Base-by-base conservation (phyloP, 2,329 filamentous ascomycete genomes). In the Xylariaceae sp. region DNA sequence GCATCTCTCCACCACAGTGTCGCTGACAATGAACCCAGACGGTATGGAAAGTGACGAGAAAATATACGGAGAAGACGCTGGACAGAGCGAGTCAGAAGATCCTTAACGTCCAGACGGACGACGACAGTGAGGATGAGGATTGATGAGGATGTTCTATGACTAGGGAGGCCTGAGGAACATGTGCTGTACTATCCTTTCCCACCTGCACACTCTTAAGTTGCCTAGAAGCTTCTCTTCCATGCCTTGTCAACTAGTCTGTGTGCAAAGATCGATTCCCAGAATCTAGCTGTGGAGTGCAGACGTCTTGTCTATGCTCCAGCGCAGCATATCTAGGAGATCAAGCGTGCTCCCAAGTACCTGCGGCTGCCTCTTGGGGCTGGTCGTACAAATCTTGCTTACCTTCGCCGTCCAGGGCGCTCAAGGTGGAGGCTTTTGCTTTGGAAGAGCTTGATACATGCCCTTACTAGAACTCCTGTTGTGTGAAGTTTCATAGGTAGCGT, bases 201-300 rank as follows among this genome's bases (percentile, higher is more conserved):
- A 38, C 49, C 62, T 85, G 88, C 88, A 90, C 85, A 83, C 85
- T 85, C 83, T 94, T 95, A 85, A 95, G 88, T 92, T 94, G 86
- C 77, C 87, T 88, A 76, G 76, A 79, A 68, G 67, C 62, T 71
- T 71, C 73, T 76, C 69, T 68, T 74, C 84, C 76, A 76, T 90
- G 81, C 80, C 78, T 78, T 88, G 86, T 81, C 83, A 81, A 92
- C 89, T 81, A 92, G 88, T 95, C 88, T 85, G 79, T 81, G 84
- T 94, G 88, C 88, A 86, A 73, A 95, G 73, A 95, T 75, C 42
- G 66, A 76, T 54, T 56, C 62, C 67, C 64, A 64, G 61, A 52
- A 53, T 58, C 58, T 53, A 52, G 61, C 65, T 64, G 59, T 63
- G 65, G 62, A 58, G 55, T 44, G 50, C 54, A 50, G 53, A 64